Evolutionary conservation across 768 basidiomycete genomes (phyloP).

Genomic region (Krasilnikovozyma curviuscula): DNA sequence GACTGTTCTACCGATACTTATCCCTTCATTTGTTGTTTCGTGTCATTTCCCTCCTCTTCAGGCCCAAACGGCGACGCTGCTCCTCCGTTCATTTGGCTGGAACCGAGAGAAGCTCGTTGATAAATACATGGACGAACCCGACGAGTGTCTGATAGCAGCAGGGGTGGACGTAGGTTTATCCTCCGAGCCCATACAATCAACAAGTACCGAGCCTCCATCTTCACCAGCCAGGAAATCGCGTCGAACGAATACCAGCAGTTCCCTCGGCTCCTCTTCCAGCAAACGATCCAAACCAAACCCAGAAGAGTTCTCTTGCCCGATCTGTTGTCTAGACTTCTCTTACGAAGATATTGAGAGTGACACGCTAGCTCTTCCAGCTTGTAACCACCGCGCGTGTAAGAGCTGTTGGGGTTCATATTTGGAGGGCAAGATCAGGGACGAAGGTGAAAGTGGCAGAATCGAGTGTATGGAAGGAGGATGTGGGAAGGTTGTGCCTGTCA

Average conservation of each 20-base stretch:
- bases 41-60: constrained; percentile 23
- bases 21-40: no score
- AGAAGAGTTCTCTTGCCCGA: constrained; percentile 64
- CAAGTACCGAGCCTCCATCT: not conserved
- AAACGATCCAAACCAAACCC: constrained; percentile 15
- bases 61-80: constrained; percentile 49
- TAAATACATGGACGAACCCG: constrained; percentile 73
- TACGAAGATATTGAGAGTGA: constrained; percentile 42
- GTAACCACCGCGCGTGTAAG: constrained; percentile 66
- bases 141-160: constrained; percentile 48
- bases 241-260: constrained; percentile 25
- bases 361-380: constrained; percentile 52
- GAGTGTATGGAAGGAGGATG: constrained; percentile 32
- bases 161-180: constrained; percentile 34
- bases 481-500: constrained; percentile 26
- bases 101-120: constrained; percentile 56
- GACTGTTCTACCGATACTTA: not conserved
- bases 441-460: constrained; percentile 37
- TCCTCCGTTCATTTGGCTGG: constrained; percentile 73
- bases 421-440: constrained; percentile 58
- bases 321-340: constrained; percentile 46
- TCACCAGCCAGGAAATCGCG: constrained; percentile 4
- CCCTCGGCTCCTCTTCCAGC: constrained; percentile 25
- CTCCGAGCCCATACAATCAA: not conserved
- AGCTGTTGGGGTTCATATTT: constrained; percentile 70